These are phyloP conservation scores for Eucalyptus dawsonii DNA, from an alignment of 345 rosid genomes.

Conservation along the genomic window DNA sequence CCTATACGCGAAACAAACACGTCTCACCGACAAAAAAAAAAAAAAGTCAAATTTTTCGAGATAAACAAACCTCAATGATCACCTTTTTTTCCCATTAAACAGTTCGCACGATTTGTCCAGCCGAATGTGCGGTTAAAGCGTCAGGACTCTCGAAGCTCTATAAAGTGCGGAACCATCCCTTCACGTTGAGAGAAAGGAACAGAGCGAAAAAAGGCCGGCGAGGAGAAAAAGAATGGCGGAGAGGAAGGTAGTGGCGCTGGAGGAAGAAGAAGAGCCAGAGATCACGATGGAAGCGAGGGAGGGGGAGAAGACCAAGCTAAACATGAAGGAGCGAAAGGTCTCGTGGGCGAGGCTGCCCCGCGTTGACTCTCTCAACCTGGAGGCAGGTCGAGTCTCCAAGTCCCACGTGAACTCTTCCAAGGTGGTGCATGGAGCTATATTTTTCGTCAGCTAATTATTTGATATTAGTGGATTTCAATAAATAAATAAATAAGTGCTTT, in stretches of 20 bases:
- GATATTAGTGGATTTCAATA: neutral
- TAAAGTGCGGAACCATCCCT: neutral
- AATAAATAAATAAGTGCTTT: neutral
- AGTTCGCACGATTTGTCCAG: neutral
- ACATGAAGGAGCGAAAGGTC: slow-evolving; percentile 25
- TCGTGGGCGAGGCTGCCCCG: slow-evolving; percentile 73
- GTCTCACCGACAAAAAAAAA: neutral
- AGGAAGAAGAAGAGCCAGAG: neutral
- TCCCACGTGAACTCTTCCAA: slow-evolving; percentile 2
- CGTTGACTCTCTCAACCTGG: slow-evolving; percentile 59
- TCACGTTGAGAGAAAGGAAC: neutral
- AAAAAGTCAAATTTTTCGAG: neutral
- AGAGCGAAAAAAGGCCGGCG: neutral
- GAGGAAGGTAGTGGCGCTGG: neutral
- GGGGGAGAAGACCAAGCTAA: neutral
- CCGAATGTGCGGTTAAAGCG: neutral
- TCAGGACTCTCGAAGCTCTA: neutral
- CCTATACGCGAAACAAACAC: neutral
- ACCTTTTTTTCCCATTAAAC: neutral
- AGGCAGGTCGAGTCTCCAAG: slow-evolving; percentile 43
- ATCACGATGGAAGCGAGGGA: slow-evolving; percentile 20
- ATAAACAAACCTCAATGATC: neutral
- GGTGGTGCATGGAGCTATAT: neutral
- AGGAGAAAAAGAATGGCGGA: neutral
- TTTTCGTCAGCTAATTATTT: neutral